A percentile compares a stretch with the other conserved stretches of the same genome.
These are phyloP conservation scores for Calycina herbarum DNA, from an alignment of 2,329 filamentous ascomycete species.

Conservation along the genomic window DNA sequence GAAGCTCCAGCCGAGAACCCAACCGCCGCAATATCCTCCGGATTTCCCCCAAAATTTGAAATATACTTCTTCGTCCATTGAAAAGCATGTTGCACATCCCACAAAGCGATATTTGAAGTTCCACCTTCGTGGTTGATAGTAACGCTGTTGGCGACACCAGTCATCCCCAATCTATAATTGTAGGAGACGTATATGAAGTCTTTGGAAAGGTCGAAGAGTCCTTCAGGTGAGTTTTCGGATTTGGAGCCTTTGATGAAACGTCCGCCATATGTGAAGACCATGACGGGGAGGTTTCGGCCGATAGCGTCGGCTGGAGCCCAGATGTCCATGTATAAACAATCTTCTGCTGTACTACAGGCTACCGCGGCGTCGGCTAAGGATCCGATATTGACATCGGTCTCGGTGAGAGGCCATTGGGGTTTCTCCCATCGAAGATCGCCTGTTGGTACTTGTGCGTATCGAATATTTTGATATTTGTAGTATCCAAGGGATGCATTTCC, in stretches of 20 bases:
- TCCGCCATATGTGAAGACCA: slow-evolving; percentile 38
- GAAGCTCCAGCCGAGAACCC: slow-evolving; percentile 51
- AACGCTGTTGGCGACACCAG: slow-evolving; percentile 35
- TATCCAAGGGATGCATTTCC: slow-evolving; percentile 13
- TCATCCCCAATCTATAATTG: slow-evolving; percentile 39
- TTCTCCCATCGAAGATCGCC: slow-evolving; percentile 39
- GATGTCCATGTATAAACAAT: slow-evolving; percentile 34
- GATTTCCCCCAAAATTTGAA: slow-evolving; percentile 46
- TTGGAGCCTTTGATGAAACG: slow-evolving; percentile 37
- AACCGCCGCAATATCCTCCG: slow-evolving; percentile 46
- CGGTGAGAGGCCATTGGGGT: slow-evolving; percentile 39
- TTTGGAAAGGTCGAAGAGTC: slow-evolving; percentile 37
- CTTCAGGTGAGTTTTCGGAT: slow-evolving; percentile 39
- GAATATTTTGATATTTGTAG: slow-evolving; percentile 41
- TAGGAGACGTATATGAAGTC: slow-evolving; percentile 38
- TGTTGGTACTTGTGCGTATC: slow-evolving; percentile 39
- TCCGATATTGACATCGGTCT: slow-evolving; percentile 39
- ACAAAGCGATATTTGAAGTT: slow-evolving; percentile 27
- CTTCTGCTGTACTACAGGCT: slow-evolving; percentile 37
- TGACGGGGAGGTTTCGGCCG: slow-evolving; percentile 34
- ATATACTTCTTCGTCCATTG: slow-evolving; percentile 51
- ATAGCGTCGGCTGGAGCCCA: slow-evolving; percentile 33
- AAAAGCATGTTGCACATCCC: slow-evolving; percentile 47
- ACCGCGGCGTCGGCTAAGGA: slow-evolving; percentile 37
- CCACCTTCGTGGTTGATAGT: slow-evolving; percentile 36